Base-by-base conservation (phyloP, 495 filamentous ascomycete genomes). In the Aspergillus carlsbadensis region DNA sequence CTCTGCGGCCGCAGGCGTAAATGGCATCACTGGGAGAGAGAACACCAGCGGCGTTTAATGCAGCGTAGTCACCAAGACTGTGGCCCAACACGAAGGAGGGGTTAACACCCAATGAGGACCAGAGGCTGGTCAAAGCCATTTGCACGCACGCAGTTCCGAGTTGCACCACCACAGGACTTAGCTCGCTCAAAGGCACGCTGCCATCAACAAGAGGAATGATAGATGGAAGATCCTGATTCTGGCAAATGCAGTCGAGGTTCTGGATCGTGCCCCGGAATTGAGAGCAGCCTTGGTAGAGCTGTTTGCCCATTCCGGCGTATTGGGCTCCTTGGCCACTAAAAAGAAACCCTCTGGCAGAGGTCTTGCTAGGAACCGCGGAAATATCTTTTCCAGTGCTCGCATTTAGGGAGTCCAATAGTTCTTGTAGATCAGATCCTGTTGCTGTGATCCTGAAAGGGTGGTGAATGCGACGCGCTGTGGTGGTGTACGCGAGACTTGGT, bases 11-110 rank as follows among this genome's bases (percentile, higher is more conserved):
- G 51, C 92, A 88, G 3, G 95, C 60, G 18, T 63, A 87, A 54
- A 94, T 81, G 44, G 86, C 81, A 63, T 93, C 89, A 59, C 79
- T 84, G 31, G 81, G 84, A 6, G 86, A 87, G 13, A 95, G 72
- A 15, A 94, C 87, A 36, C 89, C 91, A 34, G 88, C 82, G n/a
- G 84, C 81, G 57, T 89, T 80, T 7, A 95, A 72, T 11, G 91
- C 90, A 29, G 90, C 88, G 66, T 92, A 94, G 69, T 94, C 90
- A 35, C 91, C 91, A 15, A 84, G 62, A 46, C 69, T 78, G 74
- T 97, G 92, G 20, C 92, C 92, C 34, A 96, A 76, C 2, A 96
- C 89, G 36, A 85, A 87, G 48, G 81, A 76, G 17, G 92, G 92
- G 20, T 70, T 82, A 54, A 95, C 79, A 34, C 89, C 92, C 81